phyloP scores from a whole-genome alignment of 2,329 filamentous ascomycete species.

The Zymoseptoria ardabiliae region DNA sequence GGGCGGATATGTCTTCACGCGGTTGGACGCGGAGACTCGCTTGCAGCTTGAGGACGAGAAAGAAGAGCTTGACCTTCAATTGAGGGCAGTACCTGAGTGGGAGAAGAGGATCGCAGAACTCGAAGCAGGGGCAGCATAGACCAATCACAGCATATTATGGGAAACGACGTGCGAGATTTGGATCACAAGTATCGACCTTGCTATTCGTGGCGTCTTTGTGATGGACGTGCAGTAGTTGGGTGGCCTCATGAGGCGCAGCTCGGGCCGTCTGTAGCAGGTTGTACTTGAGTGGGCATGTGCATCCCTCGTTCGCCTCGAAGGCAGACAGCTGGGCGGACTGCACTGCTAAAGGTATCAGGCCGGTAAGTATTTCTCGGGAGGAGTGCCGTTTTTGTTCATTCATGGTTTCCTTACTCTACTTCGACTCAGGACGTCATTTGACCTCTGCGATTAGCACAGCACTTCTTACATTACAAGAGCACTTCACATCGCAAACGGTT shows the following conservation, averaged over 20 bases:
- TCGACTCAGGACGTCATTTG: not conserved
- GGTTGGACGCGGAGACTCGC: slow-evolving; percentile 77
- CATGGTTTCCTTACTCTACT: not conserved
- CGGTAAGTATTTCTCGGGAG: not conserved
- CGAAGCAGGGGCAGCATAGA: slow-evolving; percentile 22
- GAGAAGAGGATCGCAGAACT: slow-evolving; percentile 79
- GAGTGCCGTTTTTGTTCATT: not conserved
- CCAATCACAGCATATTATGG: not conserved
- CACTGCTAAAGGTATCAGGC: not conserved
- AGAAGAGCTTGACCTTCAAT: slow-evolving; percentile 80
- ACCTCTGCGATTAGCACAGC: not conserved
- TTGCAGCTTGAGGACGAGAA: slow-evolving; percentile 89
- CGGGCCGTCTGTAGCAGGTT: not conserved
- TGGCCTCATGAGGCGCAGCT: not conserved
- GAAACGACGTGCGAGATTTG: not conserved
- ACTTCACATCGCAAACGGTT: not conserved
- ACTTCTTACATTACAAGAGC: not conserved
- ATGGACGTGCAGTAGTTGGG: not conserved
- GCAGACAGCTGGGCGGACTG: not conserved
- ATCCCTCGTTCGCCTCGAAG: not conserved
- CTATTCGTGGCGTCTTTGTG: not conserved
- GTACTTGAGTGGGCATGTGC: not conserved
- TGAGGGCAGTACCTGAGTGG: slow-evolving; percentile 80
- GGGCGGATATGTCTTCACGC: slow-evolving; percentile 82
- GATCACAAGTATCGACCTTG: not conserved